phyloP scores from a whole-genome alignment of 257 asterid species.

The Agastache rugosa region DNA sequence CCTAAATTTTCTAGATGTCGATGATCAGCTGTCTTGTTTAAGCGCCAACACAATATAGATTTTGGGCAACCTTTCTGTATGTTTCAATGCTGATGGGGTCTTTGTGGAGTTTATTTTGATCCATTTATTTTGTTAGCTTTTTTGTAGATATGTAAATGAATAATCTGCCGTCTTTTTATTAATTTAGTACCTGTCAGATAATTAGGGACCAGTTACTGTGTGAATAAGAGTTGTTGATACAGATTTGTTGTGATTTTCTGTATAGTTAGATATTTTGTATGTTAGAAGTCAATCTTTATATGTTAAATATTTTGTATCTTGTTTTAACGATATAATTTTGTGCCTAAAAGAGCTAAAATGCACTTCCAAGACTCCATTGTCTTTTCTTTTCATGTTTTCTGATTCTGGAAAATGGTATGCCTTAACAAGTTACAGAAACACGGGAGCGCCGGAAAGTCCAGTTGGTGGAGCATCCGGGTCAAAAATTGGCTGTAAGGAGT shows the following conservation, averaged over 20 bases:
- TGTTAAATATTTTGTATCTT: neutral
- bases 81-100: too few relatives aligned
- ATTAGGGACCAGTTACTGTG: neutral
- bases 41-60: too few relatives aligned
- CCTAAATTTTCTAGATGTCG: too few relatives aligned
- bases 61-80: too few relatives aligned
- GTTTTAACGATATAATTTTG: constrained; percentile 1
- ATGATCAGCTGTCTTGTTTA: too few relatives aligned
- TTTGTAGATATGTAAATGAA: too few relatives aligned
- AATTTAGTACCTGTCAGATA: too few relatives aligned
- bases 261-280: neutral
- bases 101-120: too few relatives aligned
- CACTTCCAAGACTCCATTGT: neutral
- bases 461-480: constrained; percentile 92
- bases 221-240: neutral
- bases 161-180: too few relatives aligned
- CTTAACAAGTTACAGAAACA: constrained; percentile 70
- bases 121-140: too few relatives aligned
- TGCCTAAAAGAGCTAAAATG: constrained; percentile 6
- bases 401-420: constrained; percentile 39
- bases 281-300: neutral
- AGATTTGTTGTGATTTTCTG: neutral
- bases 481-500: constrained; percentile 64
- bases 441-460: constrained; percentile 89
- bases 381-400: constrained; percentile 18